Evolutionary conservation across 768 basidiomycete species (phyloP).

Genomic region (Mycena rebaudengoi): DNA sequence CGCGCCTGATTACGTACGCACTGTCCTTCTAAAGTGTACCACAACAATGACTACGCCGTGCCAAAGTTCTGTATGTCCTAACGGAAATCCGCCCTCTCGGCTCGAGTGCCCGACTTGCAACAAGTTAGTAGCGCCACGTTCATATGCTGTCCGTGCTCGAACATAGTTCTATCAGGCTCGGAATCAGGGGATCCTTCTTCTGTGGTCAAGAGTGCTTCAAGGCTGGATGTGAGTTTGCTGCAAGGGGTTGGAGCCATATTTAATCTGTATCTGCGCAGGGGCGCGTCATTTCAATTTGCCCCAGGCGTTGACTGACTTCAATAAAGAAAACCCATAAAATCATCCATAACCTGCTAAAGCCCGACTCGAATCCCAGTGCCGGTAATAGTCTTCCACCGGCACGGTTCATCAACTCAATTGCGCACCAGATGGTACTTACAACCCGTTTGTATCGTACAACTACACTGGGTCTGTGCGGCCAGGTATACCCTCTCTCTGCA

Average conservation of each 20-base stretch:
- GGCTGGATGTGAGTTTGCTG: slow-evolving; percentile 76
- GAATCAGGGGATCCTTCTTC: slow-evolving; percentile 87
- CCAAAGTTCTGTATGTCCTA: slow-evolving; percentile 76
- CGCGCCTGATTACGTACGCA: not conserved
- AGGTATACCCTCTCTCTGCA: slow-evolving; percentile 86
- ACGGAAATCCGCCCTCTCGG: slow-evolving; percentile 84
- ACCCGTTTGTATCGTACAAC: slow-evolving; percentile 79
- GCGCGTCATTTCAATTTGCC: slow-evolving; percentile 32
- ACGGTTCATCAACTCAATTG: not conserved
- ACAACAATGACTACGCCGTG: slow-evolving; percentile 50
- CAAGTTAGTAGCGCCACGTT: slow-evolving; percentile 62
- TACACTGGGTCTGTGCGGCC: slow-evolving; percentile 86
- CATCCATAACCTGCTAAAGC: slow-evolving; percentile 70
- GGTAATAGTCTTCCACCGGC: slow-evolving; percentile 15
- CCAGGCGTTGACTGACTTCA: not conserved
- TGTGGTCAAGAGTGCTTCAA: slow-evolving; percentile 98
- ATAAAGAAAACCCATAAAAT: slow-evolving; percentile 85
- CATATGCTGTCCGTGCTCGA: not conserved
- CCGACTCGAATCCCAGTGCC: slow-evolving; percentile 10
- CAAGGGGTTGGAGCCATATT: slow-evolving; percentile 22
- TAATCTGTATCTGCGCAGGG: slow-evolving; percentile 39
- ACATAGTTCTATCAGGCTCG: slow-evolving; percentile 61
- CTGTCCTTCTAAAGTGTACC: not conserved
- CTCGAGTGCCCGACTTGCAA: slow-evolving; percentile 95
- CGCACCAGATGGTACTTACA: slow-evolving; percentile 73